Percentiles rank a stretch among this genome's conserved stretches.
These are phyloP conservation scores for Syncephalastrum racemosum DNA, from an alignment of 371 early-diverging fungal species.

Conservation along the genomic window DNA sequence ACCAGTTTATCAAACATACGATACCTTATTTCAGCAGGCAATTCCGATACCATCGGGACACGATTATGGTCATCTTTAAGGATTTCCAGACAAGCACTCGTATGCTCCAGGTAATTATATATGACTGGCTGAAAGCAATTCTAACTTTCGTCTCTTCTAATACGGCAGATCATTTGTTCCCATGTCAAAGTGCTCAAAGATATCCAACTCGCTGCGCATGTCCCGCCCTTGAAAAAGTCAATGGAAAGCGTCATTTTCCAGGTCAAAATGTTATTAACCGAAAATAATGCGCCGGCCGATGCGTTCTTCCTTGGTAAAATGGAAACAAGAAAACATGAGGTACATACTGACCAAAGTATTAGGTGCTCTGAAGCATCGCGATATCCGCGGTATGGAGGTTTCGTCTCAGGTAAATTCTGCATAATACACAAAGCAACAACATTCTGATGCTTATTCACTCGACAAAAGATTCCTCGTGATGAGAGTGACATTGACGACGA, in stretches of 20 bases:
- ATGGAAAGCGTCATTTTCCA: slow-evolving; percentile 76
- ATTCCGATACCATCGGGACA: slow-evolving; percentile 56
- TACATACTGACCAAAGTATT: neutral
- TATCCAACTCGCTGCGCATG: slow-evolving; percentile 55
- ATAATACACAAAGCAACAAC: neutral
- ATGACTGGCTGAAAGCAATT: neutral
- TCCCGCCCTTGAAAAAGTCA: slow-evolving; percentile 70
- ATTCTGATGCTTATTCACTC: neutral
- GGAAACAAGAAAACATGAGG: slow-evolving; percentile 2
- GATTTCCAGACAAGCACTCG: slow-evolving; percentile 62
- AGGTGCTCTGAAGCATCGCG: slow-evolving; percentile 75
- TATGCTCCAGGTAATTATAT: slow-evolving; percentile 49
- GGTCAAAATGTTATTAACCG: slow-evolving; percentile 72
- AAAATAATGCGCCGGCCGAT: slow-evolving; percentile 61
- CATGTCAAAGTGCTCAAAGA: slow-evolving; percentile 78
- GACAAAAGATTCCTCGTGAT: slow-evolving; percentile 23
- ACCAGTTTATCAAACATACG: slow-evolving; percentile 61
- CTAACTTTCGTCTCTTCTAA: too few relatives aligned
- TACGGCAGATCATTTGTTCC: slow-evolving; percentile 74
- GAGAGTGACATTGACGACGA: slow-evolving; percentile 13
- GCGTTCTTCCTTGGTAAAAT: slow-evolving; percentile 62
- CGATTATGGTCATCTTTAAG: slow-evolving; percentile 47
- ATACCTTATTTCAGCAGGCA: slow-evolving; percentile 67
- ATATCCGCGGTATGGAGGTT: slow-evolving; percentile 69
- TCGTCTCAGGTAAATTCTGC: slow-evolving; percentile 64